Percentiles rank a stretch among this genome's conserved stretches.
These are phyloP conservation scores for Mortierella hygrophila DNA, from an alignment of 192 early-diverging fungal genomes.

Conservation along the genomic window DNA sequence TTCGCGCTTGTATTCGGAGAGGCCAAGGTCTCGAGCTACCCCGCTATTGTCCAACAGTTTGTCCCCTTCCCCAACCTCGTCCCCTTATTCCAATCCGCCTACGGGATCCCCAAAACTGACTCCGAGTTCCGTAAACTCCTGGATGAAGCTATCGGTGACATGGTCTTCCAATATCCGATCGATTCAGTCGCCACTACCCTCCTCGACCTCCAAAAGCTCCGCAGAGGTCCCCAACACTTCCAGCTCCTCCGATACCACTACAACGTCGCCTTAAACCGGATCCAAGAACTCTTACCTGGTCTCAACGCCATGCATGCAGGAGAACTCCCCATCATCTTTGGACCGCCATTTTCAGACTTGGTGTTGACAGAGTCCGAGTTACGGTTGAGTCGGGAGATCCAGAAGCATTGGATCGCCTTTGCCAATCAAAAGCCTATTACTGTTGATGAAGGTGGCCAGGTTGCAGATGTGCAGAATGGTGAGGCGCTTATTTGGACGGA, in stretches of 20 bases:
- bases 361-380: constrained; percentile 8
- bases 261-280: neutral
- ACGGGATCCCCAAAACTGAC: constrained; percentile 23
- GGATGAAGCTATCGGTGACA: constrained; percentile 4
- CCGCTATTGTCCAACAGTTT: neutral
- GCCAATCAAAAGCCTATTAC: constrained; percentile 12
- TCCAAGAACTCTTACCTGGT: neutral
- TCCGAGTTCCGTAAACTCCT: neutral
- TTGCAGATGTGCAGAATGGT: neutral
- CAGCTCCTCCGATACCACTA: constrained; percentile 10
- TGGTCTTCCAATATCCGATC: constrained; percentile 10
- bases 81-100: constrained; percentile 4
- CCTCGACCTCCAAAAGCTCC: neutral
- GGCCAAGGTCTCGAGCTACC: constrained; percentile 6
- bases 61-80: constrained; percentile 3
- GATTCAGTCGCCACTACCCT: neutral
- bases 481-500: constrained; percentile 1
- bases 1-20: constrained; percentile 9
- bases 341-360: constrained; percentile 2
- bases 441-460: neutral
- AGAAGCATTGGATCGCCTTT: constrained; percentile 29
- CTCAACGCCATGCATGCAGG: constrained; percentile 28
- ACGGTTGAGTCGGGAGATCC: constrained; percentile 23
- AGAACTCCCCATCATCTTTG: constrained; percentile 31
- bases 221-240: neutral